These are phyloP conservation scores for Limnomonas spitsbergensis DNA, from an alignment of 139 green algal genomes.

Conservation along the genomic window DNA sequence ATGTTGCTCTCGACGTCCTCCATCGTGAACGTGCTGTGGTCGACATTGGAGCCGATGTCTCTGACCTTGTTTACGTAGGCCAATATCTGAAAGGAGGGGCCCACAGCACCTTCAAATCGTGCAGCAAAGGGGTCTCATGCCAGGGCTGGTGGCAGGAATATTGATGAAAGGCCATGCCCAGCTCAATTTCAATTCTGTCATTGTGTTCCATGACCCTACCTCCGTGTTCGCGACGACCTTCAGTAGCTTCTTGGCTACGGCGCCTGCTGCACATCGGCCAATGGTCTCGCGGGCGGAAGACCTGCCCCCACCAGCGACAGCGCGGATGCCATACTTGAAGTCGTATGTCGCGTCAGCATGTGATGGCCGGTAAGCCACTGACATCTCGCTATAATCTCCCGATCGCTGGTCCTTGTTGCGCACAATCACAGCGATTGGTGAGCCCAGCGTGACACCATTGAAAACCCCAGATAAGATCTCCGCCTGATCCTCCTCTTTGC, in stretches of 20 bases:
- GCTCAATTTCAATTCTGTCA: no score
- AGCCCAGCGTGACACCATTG: conserved; percentile 49
- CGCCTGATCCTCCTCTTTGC: conserved; percentile 91
- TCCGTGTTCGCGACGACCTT: conserved; percentile 67
- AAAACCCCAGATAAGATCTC: conserved; percentile 82
- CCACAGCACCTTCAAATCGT: no score
- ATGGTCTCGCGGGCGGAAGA: conserved; percentile 95
- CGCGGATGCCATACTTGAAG: conserved; percentile 98
- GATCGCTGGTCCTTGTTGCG: conserved; percentile 94
- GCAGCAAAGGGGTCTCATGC: background rate
- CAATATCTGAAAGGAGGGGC: conserved; percentile 68
- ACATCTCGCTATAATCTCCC: conserved; percentile 84
- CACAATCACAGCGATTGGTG: conserved; percentile 91
- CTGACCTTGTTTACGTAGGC: conserved; percentile 87
- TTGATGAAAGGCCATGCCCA: no score
- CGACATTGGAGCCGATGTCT: conserved; percentile 73
- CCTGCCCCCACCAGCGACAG: conserved; percentile 91
- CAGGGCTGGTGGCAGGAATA: no score
- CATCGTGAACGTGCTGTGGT: conserved; percentile 75
- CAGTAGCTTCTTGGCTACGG: conserved; percentile 97
- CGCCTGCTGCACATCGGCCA: conserved; percentile 92
- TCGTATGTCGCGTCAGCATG: conserved; percentile 99
- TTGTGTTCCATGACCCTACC: conserved; percentile 31
- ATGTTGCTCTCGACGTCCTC: conserved; percentile 93
- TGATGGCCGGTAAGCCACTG: conserved; percentile 85